These are phyloP conservation scores for Paracorniculantispora psalliotae DNA, from an alignment of 2,329 filamentous ascomycete genomes.

Conservation along the genomic window DNA sequence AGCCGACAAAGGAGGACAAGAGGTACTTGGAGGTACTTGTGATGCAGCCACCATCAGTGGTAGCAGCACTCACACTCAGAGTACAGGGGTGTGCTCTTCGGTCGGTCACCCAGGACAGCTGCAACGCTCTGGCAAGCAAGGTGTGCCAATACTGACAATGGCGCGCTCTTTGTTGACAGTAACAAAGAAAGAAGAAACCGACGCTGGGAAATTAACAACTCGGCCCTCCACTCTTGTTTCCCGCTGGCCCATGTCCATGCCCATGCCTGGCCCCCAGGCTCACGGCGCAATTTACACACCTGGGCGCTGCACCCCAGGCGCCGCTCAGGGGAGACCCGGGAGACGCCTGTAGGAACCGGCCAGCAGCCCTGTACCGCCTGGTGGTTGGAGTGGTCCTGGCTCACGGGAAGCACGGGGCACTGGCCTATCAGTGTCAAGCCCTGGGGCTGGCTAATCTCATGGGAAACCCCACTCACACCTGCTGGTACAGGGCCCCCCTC, in stretches of 20 bases:
- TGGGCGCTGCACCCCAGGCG: background rate
- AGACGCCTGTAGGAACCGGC: background rate
- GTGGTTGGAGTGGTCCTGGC: background rate
- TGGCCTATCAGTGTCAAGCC: conserved; percentile 25
- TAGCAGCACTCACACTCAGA: background rate
- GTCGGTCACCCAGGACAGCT: background rate
- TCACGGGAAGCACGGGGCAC: background rate
- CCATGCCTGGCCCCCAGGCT: background rate
- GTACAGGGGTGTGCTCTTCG: background rate
- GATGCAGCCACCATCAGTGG: background rate
- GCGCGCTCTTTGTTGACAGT: background rate
- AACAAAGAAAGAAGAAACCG: background rate
- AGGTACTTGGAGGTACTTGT: conserved; percentile 1
- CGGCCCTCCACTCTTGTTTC: background rate
- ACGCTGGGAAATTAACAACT: conserved; percentile 6
- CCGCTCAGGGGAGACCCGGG: conserved; percentile 2
- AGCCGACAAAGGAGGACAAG: background rate
- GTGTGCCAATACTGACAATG: background rate
- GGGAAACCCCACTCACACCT: conserved; percentile 37
- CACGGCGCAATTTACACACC: conserved; percentile 2
- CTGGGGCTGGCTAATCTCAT: conserved; percentile 38
- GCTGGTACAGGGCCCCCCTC: conserved; percentile 17
- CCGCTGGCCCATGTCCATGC: background rate
- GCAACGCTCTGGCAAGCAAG: background rate
- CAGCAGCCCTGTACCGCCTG: background rate